These are phyloP conservation scores for Alternaria metachromatica DNA, from an alignment of 2,329 filamentous ascomycete genomes.

Conservation along the genomic window DNA sequence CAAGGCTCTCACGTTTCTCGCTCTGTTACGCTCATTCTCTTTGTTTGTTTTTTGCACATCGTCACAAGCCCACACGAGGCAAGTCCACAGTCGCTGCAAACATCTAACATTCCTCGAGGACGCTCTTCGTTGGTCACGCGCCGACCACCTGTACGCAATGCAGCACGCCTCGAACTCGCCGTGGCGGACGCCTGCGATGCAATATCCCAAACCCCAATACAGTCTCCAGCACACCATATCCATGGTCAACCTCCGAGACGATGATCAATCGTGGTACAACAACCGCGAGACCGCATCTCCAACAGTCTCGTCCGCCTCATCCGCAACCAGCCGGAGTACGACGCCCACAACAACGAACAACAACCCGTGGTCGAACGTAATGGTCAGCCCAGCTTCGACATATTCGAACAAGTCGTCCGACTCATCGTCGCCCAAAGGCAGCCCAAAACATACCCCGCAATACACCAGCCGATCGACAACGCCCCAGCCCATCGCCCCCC, in stretches of 20 bases:
- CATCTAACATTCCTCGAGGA: constrained; percentile 20
- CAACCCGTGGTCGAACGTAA: constrained; percentile 49
- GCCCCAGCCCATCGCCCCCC: constrained; percentile 42
- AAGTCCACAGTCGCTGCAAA: constrained; percentile 15
- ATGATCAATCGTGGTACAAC: constrained; percentile 46
- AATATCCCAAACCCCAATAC: constrained; percentile 44
- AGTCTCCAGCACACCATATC: constrained; percentile 49
- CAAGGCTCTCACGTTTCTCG: constrained; percentile 32
- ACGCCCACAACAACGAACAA: constrained; percentile 47
- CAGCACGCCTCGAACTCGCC: constrained; percentile 45
- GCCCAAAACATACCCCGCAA: constrained; percentile 46
- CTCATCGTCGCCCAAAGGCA: constrained; percentile 45
- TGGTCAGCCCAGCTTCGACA: constrained; percentile 39
- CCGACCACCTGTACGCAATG: constrained; percentile 40
- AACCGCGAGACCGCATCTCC: constrained; percentile 45
- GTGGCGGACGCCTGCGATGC: constrained; percentile 42
- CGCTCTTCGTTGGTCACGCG: constrained; percentile 30
- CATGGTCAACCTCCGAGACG: constrained; percentile 49
- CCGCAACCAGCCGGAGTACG: constrained; percentile 45
- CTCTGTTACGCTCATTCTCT: constrained; percentile 34
- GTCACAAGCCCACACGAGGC: constrained; percentile 24
- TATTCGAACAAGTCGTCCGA: constrained; percentile 39
- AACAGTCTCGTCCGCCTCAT: constrained; percentile 49
- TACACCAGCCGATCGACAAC: constrained; percentile 48
- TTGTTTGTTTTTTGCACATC: constrained; percentile 36